phyloP scores from a whole-genome alignment of 768 basidiomycete species.

The Nidularia sp. region DNA sequence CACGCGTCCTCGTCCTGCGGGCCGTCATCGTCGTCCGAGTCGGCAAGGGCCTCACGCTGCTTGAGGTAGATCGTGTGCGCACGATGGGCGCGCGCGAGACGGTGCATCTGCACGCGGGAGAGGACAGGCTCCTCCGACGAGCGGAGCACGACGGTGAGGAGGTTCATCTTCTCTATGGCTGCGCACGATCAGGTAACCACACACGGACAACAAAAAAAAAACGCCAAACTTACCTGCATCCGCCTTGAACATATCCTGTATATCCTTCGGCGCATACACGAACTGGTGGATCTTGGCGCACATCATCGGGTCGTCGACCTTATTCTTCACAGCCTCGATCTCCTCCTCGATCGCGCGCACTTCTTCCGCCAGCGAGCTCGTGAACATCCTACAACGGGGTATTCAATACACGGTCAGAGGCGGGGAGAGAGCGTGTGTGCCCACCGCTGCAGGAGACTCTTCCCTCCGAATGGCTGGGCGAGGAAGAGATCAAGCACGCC shows the following conservation, averaged over 20 bases:
- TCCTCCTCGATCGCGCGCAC: slow-evolving; percentile 81
- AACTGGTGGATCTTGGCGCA: slow-evolving; percentile 87
- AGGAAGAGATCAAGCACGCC: slow-evolving; percentile 91
- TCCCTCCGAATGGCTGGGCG: slow-evolving; percentile 94
- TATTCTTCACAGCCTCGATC: slow-evolving; percentile 81
- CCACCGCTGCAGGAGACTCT: slow-evolving; percentile 85
- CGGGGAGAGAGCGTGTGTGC: slow-evolving; percentile 3
- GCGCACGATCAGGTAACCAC: background rate
- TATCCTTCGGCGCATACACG: slow-evolving; percentile 83
- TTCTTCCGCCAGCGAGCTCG: slow-evolving; percentile 87
- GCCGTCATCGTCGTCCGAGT: slow-evolving; percentile 92
- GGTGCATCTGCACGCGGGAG: slow-evolving; percentile 73
- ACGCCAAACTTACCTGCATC: slow-evolving; percentile 67
- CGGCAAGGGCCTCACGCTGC: slow-evolving; percentile 53
- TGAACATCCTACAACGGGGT: slow-evolving; percentile 75
- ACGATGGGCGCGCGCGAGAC: slow-evolving; percentile 71
- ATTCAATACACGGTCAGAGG: background rate
- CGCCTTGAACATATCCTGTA: slow-evolving; percentile 75
- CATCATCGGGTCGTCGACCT: slow-evolving; percentile 83
- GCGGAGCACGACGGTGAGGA: slow-evolving; percentile 78
- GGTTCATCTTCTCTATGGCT: slow-evolving; percentile 68
- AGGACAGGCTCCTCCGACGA: slow-evolving; percentile 73
- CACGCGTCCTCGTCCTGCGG: slow-evolving; percentile 94
- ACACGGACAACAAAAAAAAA: background rate
- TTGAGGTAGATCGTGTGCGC: slow-evolving; percentile 76